Evolutionary conservation across 441 rosid species (phyloP), one percentile per base, ranked within the genome.

Genomic region (Croton laevigatus): DNA sequence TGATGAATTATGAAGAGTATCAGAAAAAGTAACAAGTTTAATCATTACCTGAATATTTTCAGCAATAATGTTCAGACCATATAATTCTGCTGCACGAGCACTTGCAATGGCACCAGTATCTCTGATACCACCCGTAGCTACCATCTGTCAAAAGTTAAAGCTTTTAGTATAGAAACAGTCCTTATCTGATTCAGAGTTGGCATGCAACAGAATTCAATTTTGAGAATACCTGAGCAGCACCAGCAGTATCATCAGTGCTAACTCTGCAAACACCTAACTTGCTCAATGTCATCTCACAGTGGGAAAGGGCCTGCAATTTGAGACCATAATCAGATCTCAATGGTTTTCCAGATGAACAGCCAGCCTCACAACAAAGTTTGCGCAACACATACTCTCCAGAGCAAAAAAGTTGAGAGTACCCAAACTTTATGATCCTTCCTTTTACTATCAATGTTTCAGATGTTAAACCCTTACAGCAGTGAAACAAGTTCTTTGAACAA

Each of bases 31-130:
- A 10, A 19, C 13, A 68, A 68, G 64, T 59, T 65, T 59, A 69
- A 70, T 49, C 23, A 52, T 80, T 73, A 83, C 99, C 87, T 95
- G 99, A 65, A 93, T 71, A 45, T 88, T 88, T 71, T 89, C 86
- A 6, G 85, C 87, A 61, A 95, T 88, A 79, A 95, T 81, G 76
- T 88, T 76, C 3, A 95, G 92, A 65, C 96, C 96, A 44, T 95
- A 95, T 44, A 95, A 83, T 76, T 85, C 80, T 66, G 98, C 98
- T 64, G 99, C 99, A 59, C 90, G 87, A 69, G 89, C 83, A 82
- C 99, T 93, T 32, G 99, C 98, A 34, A 95, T 73, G 58, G 97
- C 99, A 34, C 94, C 98, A 49, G 82, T 68, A 55, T 89, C 91
- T 69, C 80, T 88, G 74, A 60, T 46, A 3, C 88, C 86, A 48